A percentile compares a stretch with the other conserved stretches of the same genome.
phyloP scores from a whole-genome alignment of 2,329 filamentous ascomycete genomes.

The Xylariales sp. region DNA sequence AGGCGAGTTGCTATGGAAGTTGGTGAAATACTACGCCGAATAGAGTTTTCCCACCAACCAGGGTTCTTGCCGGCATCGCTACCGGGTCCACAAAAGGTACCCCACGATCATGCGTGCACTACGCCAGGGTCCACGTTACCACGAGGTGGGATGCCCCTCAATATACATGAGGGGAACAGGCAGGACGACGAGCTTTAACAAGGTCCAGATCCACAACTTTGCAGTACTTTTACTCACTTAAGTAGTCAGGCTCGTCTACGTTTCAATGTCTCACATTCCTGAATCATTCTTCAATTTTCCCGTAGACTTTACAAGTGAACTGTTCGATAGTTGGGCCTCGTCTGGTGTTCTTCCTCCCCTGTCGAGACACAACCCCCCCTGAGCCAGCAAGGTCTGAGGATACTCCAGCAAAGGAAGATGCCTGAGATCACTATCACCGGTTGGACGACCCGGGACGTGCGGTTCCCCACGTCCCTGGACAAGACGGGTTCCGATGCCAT shows the following conservation, averaged over 20 bases:
- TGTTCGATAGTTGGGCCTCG: too few species aligned
- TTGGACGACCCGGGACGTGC: slow-evolving; percentile 68
- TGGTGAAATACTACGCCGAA: slow-evolving; percentile 4
- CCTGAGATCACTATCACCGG: slow-evolving; percentile 66
- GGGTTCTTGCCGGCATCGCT: background rate
- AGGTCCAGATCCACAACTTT: background rate
- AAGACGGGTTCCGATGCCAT: slow-evolving; percentile 97
- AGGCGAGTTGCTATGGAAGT: too few species aligned
- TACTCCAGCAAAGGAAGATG: too few species aligned
- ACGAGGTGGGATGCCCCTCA: slow-evolving; percentile 4
- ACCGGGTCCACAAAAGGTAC: slow-evolving; percentile 5
- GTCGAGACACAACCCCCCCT: too few species aligned
- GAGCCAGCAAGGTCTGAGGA: too few species aligned
- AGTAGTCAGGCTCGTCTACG: too few species aligned
- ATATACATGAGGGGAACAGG: background rate
- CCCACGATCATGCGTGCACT: slow-evolving; percentile 1
- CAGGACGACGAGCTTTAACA: background rate
- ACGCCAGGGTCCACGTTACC: background rate
- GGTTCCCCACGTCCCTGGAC: slow-evolving; percentile 87
- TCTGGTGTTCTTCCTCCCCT: too few species aligned
- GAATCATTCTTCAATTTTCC: too few species aligned
- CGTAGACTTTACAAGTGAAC: too few species aligned
- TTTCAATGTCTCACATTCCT: too few species aligned
- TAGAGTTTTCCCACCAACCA: slow-evolving; percentile 9
- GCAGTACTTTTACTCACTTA: too few species aligned